Base-by-base conservation (phyloP, 2,329 filamentous ascomycete species). In the Didymella exigua region DNA sequence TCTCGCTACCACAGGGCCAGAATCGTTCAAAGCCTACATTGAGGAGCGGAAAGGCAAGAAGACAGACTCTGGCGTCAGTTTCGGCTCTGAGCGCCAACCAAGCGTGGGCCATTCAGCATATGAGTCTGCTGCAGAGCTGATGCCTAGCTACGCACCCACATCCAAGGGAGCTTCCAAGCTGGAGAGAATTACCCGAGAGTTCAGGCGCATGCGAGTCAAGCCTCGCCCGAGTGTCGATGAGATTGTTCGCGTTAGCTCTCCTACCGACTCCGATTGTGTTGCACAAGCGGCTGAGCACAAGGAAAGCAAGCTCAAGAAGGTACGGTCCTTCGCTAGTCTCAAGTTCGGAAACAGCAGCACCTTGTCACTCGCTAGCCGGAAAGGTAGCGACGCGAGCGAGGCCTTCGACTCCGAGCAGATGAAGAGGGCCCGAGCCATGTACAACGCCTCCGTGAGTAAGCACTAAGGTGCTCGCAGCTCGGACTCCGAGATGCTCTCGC, bases 51-150 rank as follows among this genome's bases (percentile, higher is more conserved):
- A 81, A 63, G 75, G 76, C 31, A 80, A 84, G 64, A 87, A 86
- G 72, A 82, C 82, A 19, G 86, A 88, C 68, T 88, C 86, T 3
- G 86, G 85, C 18, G 82, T 87, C 54, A 86, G 84, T 70, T 86
- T 87, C 63, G 78, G 76, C 44, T 73, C 72, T 24, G 68, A 73
- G 24, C 63, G 62, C 26, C 62, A 70, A 27, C 71, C 72, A 14
- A 72, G 70, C 30, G 68, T 70, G 19, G 68, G 49, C 3, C 60
- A 63, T 14, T 68, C 56, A 37, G 43, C 62, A 4, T 62, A 66
- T 23, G 72, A 73, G 45, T 59, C 63, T n/a, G 59, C 60, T 10
- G 58, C 65, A 2, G 60, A 65, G 38, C 56, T 65, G 4, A 59
- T 61, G 24, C 21, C 58, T 16, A 63, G 59, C 24, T 61, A 58